Base-by-base conservation (phyloP, 352 stramenopile genomes). In the Hyaloperonospora brassicae region DNA sequence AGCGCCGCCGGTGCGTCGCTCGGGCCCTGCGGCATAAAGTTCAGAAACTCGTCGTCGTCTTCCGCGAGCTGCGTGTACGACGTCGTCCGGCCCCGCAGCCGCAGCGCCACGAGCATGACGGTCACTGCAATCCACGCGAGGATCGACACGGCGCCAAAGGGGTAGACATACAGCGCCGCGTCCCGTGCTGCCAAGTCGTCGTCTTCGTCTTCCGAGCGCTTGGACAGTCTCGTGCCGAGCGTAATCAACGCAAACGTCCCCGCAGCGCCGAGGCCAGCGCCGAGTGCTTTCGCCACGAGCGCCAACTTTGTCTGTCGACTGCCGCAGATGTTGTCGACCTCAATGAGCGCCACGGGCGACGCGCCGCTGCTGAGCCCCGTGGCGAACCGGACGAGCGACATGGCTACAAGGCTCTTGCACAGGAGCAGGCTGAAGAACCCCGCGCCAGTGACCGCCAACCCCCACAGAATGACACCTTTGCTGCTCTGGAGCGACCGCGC, bases 271-370 rank as follows among this genome's bases (percentile, higher is more conserved):
- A 91, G 58, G 0, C 72, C 68, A 13, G 84, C 71, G 23, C 78
- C 80, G n/a, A 89, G 38, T 38, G 84, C 87, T 66, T 77, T 86
- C 60, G 72, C 77, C 5, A 81, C 66, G 11, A 73, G 57, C 6
- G 78, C 78, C 30, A 91, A 31, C 7, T 72, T 74, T 9, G 80
- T 84, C 51, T 91, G 80, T 10, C 80, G 71, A 35, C 87, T 85
- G 27, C 79, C 80, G 56, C 81, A 91, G 39, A 91, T 89, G 31
- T 85, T 87, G 59, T 91, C 81, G 22, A 89, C 88, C 56, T 91
- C 78, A 41, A 89, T 88, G 14, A 87, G 62, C 30, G 81, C 78
- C 36, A 89, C 77, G 3, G 81, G 79, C 13, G 84, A 57, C 14
- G 89, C 81, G 22, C 81, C 81, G 39, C 78, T 91, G 47, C 85